Evolutionary conservation across 2,329 filamentous ascomycete species (phyloP).

Genomic region (Colletotrichum kahawae): DNA sequence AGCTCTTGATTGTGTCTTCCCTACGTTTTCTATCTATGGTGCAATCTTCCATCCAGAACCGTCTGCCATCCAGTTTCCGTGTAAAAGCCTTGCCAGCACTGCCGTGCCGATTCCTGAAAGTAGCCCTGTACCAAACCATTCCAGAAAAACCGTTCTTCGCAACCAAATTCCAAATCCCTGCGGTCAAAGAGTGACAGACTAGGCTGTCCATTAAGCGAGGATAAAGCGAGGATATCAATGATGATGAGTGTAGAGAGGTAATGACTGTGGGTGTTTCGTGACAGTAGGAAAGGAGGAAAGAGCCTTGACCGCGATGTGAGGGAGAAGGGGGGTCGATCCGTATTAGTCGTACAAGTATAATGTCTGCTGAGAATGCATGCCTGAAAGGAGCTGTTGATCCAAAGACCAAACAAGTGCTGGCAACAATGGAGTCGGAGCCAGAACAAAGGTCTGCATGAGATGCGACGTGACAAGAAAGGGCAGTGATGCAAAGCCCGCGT

Average conservation of each 20-base stretch:
- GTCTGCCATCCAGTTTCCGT: neutral
- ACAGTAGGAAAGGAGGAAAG: neutral
- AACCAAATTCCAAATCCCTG: neutral
- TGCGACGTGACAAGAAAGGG: neutral
- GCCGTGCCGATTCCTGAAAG: neutral
- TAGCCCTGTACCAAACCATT: neutral
- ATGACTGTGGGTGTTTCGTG: neutral
- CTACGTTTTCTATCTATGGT: neutral
- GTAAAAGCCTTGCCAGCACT: neutral
- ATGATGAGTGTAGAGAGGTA: neutral
- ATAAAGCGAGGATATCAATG: no score
- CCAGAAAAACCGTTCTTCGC: neutral
- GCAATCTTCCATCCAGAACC: neutral
- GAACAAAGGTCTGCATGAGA: neutral
- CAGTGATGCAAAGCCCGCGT: neutral
- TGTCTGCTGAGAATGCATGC: neutral
- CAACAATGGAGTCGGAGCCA: neutral
- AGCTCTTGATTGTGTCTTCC: neutral
- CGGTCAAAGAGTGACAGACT: neutral
- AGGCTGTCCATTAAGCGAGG: conserved; percentile 8
- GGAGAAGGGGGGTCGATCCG: neutral
- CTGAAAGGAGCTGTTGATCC: neutral
- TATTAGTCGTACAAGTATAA: neutral
- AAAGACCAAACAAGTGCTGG: neutral
- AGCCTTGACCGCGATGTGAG: neutral